Evolutionary conservation across 345 rosid species (phyloP), one percentile per base, ranked within the genome.

Genomic region (Laguncularia racemosa): DNA sequence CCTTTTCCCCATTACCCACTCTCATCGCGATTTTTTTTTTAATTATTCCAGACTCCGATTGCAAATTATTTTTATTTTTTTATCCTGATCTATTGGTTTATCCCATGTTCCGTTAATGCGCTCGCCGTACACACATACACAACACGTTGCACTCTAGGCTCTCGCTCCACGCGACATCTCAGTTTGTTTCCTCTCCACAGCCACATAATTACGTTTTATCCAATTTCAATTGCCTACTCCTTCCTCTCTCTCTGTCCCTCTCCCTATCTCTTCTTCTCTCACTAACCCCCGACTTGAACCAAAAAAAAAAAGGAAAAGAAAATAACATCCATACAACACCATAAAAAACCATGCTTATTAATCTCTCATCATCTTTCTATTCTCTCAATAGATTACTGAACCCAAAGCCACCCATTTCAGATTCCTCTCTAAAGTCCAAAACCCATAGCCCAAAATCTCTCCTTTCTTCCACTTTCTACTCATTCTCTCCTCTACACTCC

Each of bases 271-370:
- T 59, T 26, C 44, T 44, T 49, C 52, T 38, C 58, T 46, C 60
- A 4, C 67, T 59, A 52, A 21, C 68, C 67, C 67, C 40, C 40
- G 7, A 9, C 40, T 9, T 33, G 40, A 33, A 33, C 40, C 1
- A 33, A 33, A 33, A 33, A 6, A 10, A 10, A 4, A 4, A 33
- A 33, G 7, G 7, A 33, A 33, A 33, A 8, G 1, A 33, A 33
- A 33, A 33, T 2, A 26, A 26, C 3, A 26, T 26, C 6, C 2
- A 2, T 26, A 26, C 28, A 33, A 33, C 4, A 33, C 38, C 18
- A 57, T 61, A 62, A 76, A 62, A 62, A 76, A 62, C 85, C 84
- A 92, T 92, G 96, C 70, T 86, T 28, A 67, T 80, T 61, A 77
- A 76, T 71, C 72, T 80, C 72, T 75, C 91, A 14, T 55, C 80